Evolutionary conservation across 805 yeast species (phyloP).

Genomic region (Candida boleticola): DNA sequence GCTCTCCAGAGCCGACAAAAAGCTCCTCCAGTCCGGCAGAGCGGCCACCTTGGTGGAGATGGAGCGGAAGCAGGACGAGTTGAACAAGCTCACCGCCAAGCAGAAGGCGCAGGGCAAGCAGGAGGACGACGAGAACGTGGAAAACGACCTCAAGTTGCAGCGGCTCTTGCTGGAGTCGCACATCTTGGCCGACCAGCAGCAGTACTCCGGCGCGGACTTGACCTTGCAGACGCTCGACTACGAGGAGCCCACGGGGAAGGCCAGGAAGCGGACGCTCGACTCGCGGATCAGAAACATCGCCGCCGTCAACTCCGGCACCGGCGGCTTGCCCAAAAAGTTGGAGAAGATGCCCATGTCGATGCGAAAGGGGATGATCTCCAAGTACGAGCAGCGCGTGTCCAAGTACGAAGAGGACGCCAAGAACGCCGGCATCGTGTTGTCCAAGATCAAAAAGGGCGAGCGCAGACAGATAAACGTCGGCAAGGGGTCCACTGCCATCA

Average conservation of each 20-base stretch:
- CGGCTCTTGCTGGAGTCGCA: conserved; percentile 71
- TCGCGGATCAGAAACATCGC: conserved; percentile 51
- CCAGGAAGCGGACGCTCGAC: conserved; percentile 62
- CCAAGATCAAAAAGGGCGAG: conserved; percentile 67
- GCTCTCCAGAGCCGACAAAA: conserved; percentile 47
- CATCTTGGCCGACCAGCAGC: conserved; percentile 43
- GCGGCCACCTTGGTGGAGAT: conserved; percentile 47
- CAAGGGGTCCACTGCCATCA: conserved; percentile 48
- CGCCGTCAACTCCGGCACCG: conserved; percentile 40
- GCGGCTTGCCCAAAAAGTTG: conserved; percentile 45
- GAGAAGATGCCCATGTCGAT: conserved; percentile 88
- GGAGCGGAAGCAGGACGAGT: conserved; percentile 22
- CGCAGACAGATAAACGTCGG: conserved; percentile 57
- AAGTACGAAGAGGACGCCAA: conserved; percentile 74
- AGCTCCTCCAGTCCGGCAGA: conserved; percentile 57
- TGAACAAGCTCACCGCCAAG: conserved; percentile 28
- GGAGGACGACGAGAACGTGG: conserved; percentile 51
- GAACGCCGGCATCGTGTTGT: conserved; percentile 87
- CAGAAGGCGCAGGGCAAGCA: conserved; percentile 34
- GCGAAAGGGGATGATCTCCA: conserved; percentile 77
- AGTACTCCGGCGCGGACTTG: conserved; percentile 64
- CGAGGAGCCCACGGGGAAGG: conserved; percentile 66
- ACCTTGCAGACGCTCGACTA: conserved; percentile 61
- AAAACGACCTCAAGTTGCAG: conserved; percentile 72
- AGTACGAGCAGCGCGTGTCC: conserved; percentile 49